Evolutionary conservation across 2,329 filamentous ascomycete genomes (phyloP), one percentile per base, ranked within the genome.

Genomic region (Zymoseptoria crescenta): DNA sequence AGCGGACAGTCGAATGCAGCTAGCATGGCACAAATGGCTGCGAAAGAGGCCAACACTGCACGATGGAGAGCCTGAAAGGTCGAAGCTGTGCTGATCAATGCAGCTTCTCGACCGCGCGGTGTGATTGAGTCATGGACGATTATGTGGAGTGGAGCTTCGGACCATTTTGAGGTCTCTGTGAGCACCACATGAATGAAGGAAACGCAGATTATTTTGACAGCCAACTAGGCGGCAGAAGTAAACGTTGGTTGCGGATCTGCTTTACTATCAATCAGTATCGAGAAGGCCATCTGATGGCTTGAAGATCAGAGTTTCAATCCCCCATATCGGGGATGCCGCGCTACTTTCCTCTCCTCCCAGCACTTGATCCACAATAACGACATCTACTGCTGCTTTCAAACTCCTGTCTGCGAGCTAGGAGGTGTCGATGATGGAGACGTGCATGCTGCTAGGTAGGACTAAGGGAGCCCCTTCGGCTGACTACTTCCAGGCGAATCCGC

Each of bases 21-120:
- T 19, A 63, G 58, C 49, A 53, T 66, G 9, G 64, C 64, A 21
- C 59, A 62, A 24, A 56, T 65, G 57, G 64, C 63, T 28, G 64
- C 64, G 16, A 54, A 62, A 35, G 64, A 65, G 58, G 63, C 61
- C 20, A 64, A 62, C 52, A 60, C 61, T 21, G 58, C 62, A 19
- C 54, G 64, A 50, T 66, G 62, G 62, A 61, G 61, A 54, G 57
- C 58, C 29, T 65, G 53, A 58, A 6, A 6, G 13, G 35, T 45
- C 35, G 35, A 45, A 45, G 35, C 13, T 45, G 13, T 45, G 35
- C 13, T 45, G 35, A 45, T 45, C 35, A 16, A 45, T 45, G 35
- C 35, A 45, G n/a, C n/a, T 16, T 45, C 35, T 45, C 35, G 35
- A 45, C 35, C 13, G 35, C 13, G 13, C 35, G 35, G n/a, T n/a